Conservation (phyloP, 2,329 filamentous ascomycete species). For the Fusarium keratoplasticum region DNA sequence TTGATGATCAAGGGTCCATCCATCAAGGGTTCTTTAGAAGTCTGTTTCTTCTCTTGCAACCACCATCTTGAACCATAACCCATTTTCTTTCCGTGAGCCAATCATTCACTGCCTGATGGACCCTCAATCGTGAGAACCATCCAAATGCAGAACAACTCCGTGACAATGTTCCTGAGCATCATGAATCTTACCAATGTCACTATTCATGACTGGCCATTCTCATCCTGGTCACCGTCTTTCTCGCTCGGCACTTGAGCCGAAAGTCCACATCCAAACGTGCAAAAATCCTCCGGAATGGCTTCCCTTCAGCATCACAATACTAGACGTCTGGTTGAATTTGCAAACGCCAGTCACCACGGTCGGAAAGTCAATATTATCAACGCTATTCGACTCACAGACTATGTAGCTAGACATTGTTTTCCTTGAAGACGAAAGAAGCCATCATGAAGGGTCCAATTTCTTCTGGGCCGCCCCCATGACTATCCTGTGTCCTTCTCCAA, state of each 20-base stretch:
- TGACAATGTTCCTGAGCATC: constrained; percentile 37
- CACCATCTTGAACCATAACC: not conserved
- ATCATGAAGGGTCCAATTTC: constrained; percentile 15
- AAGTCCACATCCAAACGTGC: not conserved
- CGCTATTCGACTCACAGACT: not conserved
- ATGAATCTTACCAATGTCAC: constrained; percentile 9
- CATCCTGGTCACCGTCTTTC: not conserved
- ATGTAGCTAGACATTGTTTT: not conserved
- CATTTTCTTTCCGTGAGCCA: not conserved
- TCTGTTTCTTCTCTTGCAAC: not conserved
- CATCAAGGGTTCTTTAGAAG: not conserved
- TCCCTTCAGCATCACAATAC: not conserved
- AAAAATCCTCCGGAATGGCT: not conserved
- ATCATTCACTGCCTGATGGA: not conserved
- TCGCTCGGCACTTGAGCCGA: not conserved
- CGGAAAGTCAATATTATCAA: not conserved
- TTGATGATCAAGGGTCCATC: constrained; percentile 6
- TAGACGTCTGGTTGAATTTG: not conserved
- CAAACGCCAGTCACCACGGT: not conserved
- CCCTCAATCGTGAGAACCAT: not conserved
- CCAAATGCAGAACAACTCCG: constrained; percentile 2
- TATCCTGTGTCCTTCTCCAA: constrained; percentile 15
- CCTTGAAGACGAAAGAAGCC: not conserved
- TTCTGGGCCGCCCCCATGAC: not conserved
- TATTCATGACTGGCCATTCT: not conserved